Conservation (phyloP, 345 rosid genomes). For the Physaria fendleri region DNA sequence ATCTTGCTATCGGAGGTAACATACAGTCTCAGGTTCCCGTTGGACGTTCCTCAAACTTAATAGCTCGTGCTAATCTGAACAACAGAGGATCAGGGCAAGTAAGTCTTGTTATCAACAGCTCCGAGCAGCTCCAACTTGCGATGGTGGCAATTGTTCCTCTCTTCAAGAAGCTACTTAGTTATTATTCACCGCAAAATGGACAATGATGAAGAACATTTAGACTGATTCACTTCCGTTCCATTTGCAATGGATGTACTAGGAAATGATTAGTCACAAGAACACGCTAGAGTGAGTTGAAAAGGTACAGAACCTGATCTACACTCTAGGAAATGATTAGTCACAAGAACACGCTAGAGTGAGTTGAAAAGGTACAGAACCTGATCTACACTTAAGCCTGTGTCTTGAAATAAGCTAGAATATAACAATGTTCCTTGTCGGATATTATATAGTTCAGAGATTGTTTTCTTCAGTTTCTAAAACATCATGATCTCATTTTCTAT, state of each 20-base stretch:
- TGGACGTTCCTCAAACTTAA: slow-evolving; percentile 68
- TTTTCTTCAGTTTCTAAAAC: slow-evolving; percentile 11
- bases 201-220: slow-evolving; percentile 45
- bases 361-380: slow-evolving; percentile 18
- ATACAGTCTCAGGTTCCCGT: slow-evolving; percentile 78
- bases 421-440: slow-evolving; percentile 24
- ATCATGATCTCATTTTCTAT: slow-evolving; percentile 21
- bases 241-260: slow-evolving; percentile 26
- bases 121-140: slow-evolving; percentile 87
- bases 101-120: slow-evolving; percentile 69
- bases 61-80: slow-evolving; percentile 80
- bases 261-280: slow-evolving; percentile 18
- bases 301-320: slow-evolving; percentile 13
- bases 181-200: slow-evolving; percentile 51
- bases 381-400: not conserved
- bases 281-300: slow-evolving; percentile 15
- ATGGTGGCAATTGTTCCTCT: slow-evolving; percentile 64
- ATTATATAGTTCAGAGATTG: slow-evolving; percentile 11
- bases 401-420: slow-evolving; percentile 19
- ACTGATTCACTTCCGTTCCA: slow-evolving; percentile 26
- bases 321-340: slow-evolving; percentile 22
- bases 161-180: slow-evolving; percentile 56
- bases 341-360: slow-evolving; percentile 16
- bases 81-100: slow-evolving; percentile 91
- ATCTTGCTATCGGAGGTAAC: slow-evolving; percentile 88